Base-by-base conservation (phyloP, 2,329 filamentous ascomycete species). In the Herpotrichia juniperi region DNA sequence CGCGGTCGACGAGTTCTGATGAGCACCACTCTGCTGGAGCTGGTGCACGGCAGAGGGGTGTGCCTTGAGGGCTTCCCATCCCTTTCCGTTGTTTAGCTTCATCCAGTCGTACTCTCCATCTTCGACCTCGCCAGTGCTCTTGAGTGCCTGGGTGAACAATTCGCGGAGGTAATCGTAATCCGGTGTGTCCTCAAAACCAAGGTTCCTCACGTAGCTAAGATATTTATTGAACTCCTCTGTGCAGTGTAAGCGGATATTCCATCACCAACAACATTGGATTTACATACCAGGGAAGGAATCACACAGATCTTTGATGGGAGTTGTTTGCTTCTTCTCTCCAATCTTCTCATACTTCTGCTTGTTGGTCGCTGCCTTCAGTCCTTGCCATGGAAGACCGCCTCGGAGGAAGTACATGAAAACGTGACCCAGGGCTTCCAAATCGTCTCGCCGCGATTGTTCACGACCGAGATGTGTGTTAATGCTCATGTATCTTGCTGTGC, bases 281-380 rank as follows among this genome's bases (percentile, higher is more conserved):
- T 14, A 73, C 77, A 34, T 80, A 87, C 84, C 84, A 61, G 94
- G 93, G 78, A 96, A 97, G 46, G 91, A 89, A 65, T 97, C 93
- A 73, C 93, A 97, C 14, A 99, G 85, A 67, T 99, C 94, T 80
- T 97, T 96, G 79, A 99, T 96, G 4, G 86, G 85, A 19, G 94
- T 97, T 0, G 93, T 97, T 80, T 97, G 94, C 82, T 99, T 99
- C 88, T 99, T 97, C 82, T 99, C 93, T 40, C 94, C 94, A 76
- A 99, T 99, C 84, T 97, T 97, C 79, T 99, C 94, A 74, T 99
- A 99, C 80, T 99, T 99, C 74, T 99, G 94, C 85, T 99, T 88
- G 77, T 88, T 88, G 50, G 85, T 88, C 14, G 85, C 85, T 64
- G 85, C 85, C 74, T 87, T 87, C 52, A 87, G 74, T 48, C 85